These are phyloP conservation scores for Macroventuria anomochaeta DNA, from an alignment of 2,329 filamentous ascomycete genomes.

Conservation along the genomic window DNA sequence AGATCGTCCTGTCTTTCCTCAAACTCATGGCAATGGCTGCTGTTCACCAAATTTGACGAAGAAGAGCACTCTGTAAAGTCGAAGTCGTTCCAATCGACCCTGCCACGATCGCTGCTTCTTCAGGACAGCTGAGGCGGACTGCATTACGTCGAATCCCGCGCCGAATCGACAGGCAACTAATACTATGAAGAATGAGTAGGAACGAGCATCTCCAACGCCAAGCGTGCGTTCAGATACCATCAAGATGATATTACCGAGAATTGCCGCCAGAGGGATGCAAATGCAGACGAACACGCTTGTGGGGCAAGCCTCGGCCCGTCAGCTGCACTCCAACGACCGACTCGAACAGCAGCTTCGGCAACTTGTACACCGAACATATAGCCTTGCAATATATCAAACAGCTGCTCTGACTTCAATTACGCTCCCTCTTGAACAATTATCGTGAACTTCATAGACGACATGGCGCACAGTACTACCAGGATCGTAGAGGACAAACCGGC, in stretches of 20 bases:
- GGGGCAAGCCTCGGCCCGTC: conserved; percentile 13
- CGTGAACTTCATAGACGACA: neutral
- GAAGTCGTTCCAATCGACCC: no score
- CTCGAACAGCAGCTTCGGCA: conserved; percentile 6
- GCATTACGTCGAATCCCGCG: no score
- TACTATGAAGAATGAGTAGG: no score
- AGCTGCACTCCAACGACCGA: conserved; percentile 2
- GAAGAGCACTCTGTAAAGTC: no score
- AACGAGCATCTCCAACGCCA: no score
- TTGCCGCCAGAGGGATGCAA: neutral
- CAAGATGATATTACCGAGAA: conserved; percentile 1
- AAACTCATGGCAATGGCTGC: no score
- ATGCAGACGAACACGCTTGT: conserved; percentile 4
- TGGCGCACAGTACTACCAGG: conserved; percentile 14
- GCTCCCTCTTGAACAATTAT: neutral
- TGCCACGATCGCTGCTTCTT: no score
- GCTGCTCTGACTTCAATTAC: neutral
- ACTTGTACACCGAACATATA: conserved; percentile 3
- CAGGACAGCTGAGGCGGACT: no score
- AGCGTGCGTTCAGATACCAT: no score
- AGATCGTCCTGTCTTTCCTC: no score
- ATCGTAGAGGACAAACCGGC: conserved; percentile 18
- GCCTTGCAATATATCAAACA: neutral
- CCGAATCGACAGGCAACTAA: no score
- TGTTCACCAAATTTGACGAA: no score